Conservation (phyloP, 164 flowering plant genomes). For the Nelumbo lutea region DNA sequence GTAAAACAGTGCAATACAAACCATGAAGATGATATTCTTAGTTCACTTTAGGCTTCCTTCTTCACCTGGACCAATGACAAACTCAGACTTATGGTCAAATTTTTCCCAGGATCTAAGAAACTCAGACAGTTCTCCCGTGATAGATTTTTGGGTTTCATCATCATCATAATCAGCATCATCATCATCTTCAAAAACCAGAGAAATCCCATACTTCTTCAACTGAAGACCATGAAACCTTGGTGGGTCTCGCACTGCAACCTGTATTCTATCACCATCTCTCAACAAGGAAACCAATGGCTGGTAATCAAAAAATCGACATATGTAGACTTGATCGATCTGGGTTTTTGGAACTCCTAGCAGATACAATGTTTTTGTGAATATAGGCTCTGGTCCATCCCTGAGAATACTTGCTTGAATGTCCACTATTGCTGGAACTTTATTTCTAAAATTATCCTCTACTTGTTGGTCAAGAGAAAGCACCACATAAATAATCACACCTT, state of each 20-base stretch:
- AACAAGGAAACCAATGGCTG: too few relatives aligned
- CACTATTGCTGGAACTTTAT: conserved; percentile 20
- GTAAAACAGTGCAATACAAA: too few relatives aligned
- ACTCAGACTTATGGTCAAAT: not conserved
- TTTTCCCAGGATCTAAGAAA: conserved; percentile 21
- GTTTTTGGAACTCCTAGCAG: conserved; percentile 31
- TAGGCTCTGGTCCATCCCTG: not conserved
- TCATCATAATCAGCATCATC: conserved; percentile 30
- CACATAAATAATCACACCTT: conserved; percentile 28
- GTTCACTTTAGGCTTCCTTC: too few relatives aligned
- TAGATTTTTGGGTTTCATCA: conserved; percentile 25
- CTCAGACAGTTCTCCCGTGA: conserved; percentile 25
- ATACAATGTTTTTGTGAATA: conserved; percentile 14
- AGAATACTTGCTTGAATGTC: conserved; percentile 29
- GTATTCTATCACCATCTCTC: too few relatives aligned
- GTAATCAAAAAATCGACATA: too few relatives aligned
- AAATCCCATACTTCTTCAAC: too few relatives aligned
- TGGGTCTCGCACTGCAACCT: too few relatives aligned
- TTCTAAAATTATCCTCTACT: conserved; percentile 9
- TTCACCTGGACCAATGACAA: not conserved
- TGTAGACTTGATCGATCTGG: conserved; percentile 26
- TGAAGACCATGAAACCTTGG: too few relatives aligned
- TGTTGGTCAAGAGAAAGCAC: conserved; percentile 30
- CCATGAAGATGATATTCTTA: too few relatives aligned
- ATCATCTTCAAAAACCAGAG: conserved; percentile 13